These are phyloP conservation scores for Gymnopus androsaceus DNA, from an alignment of 1,284 basidiomycete species.

Conservation along the genomic window DNA sequence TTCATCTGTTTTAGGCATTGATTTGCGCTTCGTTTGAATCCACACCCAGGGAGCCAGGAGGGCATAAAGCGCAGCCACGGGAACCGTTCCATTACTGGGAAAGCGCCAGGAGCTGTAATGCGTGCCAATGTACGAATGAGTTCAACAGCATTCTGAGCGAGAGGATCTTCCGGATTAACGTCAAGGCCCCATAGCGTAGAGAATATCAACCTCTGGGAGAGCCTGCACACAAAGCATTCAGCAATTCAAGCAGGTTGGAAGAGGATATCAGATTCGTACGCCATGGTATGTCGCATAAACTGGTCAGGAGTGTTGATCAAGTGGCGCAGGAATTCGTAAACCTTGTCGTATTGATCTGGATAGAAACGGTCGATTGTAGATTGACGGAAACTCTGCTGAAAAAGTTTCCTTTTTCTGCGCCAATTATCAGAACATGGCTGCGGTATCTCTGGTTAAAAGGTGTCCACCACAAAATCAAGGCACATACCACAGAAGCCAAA, in stretches of 20 bases:
- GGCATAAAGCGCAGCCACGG: conserved; percentile 12
- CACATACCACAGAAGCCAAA: not conserved
- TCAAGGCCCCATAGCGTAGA: conserved; percentile 17
- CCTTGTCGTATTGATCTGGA: conserved; percentile 24
- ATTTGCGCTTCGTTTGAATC: not conserved
- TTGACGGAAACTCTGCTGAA: conserved; percentile 31
- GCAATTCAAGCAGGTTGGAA: not conserved
- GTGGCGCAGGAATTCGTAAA: conserved; percentile 25
- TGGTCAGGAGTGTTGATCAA: conserved; percentile 23
- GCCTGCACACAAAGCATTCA: conserved; percentile 18
- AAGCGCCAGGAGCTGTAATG: not conserved
- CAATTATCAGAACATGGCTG: conserved; percentile 22
- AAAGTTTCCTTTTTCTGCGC: conserved; percentile 29
- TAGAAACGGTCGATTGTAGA: conserved; percentile 22
- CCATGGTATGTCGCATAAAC: conserved; percentile 28
- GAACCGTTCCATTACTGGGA: not conserved
- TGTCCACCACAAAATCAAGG: too few species aligned
- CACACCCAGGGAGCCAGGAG: conserved; percentile 15
- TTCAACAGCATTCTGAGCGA: conserved; percentile 18
- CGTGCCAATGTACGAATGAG: not conserved
- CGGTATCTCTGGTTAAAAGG: not conserved
- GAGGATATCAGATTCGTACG: conserved; percentile 31
- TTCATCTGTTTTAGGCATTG: not conserved
- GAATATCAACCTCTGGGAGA: not conserved
- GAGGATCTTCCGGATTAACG: conserved; percentile 25